Evolutionary conservation across 2,329 filamentous ascomycete species (phyloP).

Genomic region (Setomelanomma holmii): DNA sequence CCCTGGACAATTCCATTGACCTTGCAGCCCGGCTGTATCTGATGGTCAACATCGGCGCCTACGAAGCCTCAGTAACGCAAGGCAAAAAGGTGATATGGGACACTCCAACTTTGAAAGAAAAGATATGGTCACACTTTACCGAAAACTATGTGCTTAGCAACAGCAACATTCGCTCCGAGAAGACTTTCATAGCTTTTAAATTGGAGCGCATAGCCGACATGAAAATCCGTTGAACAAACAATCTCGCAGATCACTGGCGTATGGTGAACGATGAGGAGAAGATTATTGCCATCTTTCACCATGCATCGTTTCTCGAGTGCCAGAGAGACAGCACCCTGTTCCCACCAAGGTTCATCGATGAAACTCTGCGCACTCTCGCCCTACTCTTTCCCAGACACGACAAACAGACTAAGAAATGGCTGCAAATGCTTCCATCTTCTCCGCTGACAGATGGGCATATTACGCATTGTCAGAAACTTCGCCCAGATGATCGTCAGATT

Average conservation of each 20-base stretch:
- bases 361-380: conserved; percentile 49
- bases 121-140: not conserved
- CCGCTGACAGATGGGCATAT: conserved; percentile 36
- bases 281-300: conserved; percentile 50
- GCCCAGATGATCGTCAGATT: conserved; percentile 41
- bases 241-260: conserved; percentile 44
- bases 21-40: not conserved
- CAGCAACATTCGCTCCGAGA: not conserved
- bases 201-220: not conserved
- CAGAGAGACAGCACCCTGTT: conserved; percentile 28
- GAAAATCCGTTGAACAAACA: not conserved
- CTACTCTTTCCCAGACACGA: conserved; percentile 48
- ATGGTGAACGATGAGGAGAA: conserved; percentile 49
- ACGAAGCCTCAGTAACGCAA: not conserved
- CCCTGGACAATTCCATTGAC: conserved; percentile 4
- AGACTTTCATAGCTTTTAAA: not conserved
- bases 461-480: conserved; percentile 38
- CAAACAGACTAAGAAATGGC: conserved; percentile 27
- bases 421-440: not conserved
- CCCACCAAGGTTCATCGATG: conserved; percentile 41
- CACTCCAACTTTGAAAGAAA: not conserved
- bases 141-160: not conserved
- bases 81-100: not conserved
- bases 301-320: conserved; percentile 45
- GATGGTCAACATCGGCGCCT: not conserved